Evolutionary conservation across 1,284 basidiomycete genomes (phyloP), one percentile per base, ranked within the genome.

Genomic region (Puccinia hordei): DNA sequence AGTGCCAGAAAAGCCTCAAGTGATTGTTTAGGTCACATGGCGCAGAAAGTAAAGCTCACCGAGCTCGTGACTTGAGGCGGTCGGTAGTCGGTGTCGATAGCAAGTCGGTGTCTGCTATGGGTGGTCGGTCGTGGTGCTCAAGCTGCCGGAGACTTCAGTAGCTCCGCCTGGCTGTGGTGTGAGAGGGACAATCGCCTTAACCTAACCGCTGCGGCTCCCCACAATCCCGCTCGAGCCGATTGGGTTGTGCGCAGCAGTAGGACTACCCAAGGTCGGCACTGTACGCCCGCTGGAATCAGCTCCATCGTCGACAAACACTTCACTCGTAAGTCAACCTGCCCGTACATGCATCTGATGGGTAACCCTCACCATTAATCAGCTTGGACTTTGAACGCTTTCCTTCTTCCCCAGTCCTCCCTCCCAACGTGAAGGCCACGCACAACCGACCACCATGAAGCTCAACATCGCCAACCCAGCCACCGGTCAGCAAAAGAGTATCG

Each of bases 401-500:
- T 72, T 73, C 57, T 81, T 46, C 30, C 59, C 41, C 79, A 51
- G 46, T 71, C 68, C 78, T 19, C 65, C 77, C 80, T 72, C 81
- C 75, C 73, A 69, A 81, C 89, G 53, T 72, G 65, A 74, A 74
- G 72, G 33, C 38, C 65, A 69, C 63, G 35, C 17, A 49, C 51
- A 61, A 55, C 27, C 71, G 71, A 57, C 51, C n/a, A 61, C 87
- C 86, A 95, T 96, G 95, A 97, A 97, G 91, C 88, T 97, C 88
- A 97, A 96, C 90, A 93, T 98, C 87, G 93, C 95, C 87, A 95
- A 93, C 93, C 87, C 86, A 73, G 83, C 81, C 22, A 98, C 95
- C 83, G 95, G 95, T 87, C 92, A 92, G 85, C 96, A 98, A 92
- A 99, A 98, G 90, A 90, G 91, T 86, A 73, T 81, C 73, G 80